Base-by-base conservation (phyloP, 768 basidiomycete species). In the Coprinopsis strossmayeri region DNA sequence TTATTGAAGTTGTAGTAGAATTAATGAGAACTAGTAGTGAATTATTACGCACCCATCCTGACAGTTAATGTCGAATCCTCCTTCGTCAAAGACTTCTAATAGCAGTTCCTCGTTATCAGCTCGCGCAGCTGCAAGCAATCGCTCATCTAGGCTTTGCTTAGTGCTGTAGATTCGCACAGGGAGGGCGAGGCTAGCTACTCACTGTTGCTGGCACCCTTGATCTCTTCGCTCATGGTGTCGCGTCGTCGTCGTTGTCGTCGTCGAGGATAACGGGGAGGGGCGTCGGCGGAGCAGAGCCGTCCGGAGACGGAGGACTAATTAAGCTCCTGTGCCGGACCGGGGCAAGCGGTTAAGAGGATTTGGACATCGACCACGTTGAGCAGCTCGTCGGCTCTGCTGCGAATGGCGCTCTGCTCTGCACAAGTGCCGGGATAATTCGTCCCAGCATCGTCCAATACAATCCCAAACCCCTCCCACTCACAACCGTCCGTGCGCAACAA, bases 71-170 rank as follows among this genome's bases (percentile, higher is more conserved):
- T 91, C 77, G 55, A 80, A 83, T 2, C 58, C 56, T 3, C 69
- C 78, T 30, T 78, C 59, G 17, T 75, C 69, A 48, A 90, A 76
- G 12, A 86, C 67, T 43, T 82, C 78, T 1, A 76, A 56, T 20
- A 91, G 59, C 53, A 85, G 61, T 3, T 85, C 87, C 54, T 82
- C 79, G 63, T 87, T 80, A 67, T 91, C 89, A 15, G 63, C 56
- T 58, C 86, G 78, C 25, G 87, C 89, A 9, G 87, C 88, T 24
- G 78, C 78, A 25, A 91, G 66, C 30, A 91, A 69, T 46, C 78
- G 71, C 64, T 87, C 82, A 60, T 88, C 88, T 91, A 20, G 12
- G 4, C 28, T n/a, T 23, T 5, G 21, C 17, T 12, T n/a, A n/a
- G n/a, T n/a, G n/a, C n/a, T n/a, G n/a, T n/a, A n/a, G n/a, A n/a